Evolutionary conservation across 805 yeast genomes (phyloP), one percentile per base, ranked within the genome.

Genomic region (Metschnikowia matae): DNA sequence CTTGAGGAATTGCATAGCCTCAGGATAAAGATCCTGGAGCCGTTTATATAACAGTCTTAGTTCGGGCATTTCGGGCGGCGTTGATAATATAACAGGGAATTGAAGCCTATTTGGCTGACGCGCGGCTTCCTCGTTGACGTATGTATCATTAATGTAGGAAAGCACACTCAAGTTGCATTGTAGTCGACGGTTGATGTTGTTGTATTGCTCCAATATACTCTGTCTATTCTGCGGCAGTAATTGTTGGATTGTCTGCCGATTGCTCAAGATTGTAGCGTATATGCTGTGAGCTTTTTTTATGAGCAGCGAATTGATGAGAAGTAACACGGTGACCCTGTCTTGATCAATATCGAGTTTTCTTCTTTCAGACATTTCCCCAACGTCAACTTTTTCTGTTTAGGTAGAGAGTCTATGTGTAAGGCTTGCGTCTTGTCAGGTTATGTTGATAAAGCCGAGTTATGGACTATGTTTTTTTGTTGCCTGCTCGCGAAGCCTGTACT

Each of bases 1-100:
- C 53, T 65, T 74, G 48, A 74, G 60, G 44, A 64, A 68, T 49
- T 70, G 76, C n/a, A 74, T 61, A 1, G 82, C 81, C 52, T 80
- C 84, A 0, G 83, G 83, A 53, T 80, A 81, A 35, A 81, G 59
- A 47, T 74, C 75, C 56, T 75, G 78, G 26, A 77, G 63, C 44
- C 70, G 66, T n/a, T 68, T 67, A 60, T 81, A 81, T 38, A 75
- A 69, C 36, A 71, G 75, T 46, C 67, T 66, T 40, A 81, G 66
- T 55, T 79, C 84, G 0, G 83, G 82, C 66, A 79, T 69, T 41
- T 79, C 83, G 3, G 73, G 73, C 6, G 84, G 84, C 4, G 85
- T 76, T 1, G 78, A 67, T 51, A 80, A 70, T 38, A 80, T 77
- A 31, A 75, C 71, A 2, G 85, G 85, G 49, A 74, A 74, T 14